Percentiles rank a stretch among this genome's conserved stretches.
Evolutionary conservation across 305 asterid genomes (phyloP).

Genomic region (Fraxinus nigra): DNA sequence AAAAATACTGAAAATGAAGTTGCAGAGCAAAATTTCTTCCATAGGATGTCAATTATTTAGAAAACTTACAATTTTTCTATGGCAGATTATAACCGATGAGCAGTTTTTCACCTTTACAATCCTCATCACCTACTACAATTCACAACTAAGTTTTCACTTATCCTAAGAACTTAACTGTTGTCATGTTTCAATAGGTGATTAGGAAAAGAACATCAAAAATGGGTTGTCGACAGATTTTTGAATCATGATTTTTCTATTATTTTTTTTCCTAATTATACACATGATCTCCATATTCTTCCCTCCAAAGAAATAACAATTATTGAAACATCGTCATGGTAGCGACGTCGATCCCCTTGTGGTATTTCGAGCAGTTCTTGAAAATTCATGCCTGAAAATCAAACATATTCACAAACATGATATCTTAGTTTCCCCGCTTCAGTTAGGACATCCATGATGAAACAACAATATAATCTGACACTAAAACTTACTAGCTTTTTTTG

Average conservation of each 20-base stretch:
- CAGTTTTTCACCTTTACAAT: constrained; percentile 48
- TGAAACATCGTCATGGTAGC: constrained; percentile 92
- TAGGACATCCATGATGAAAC: not conserved
- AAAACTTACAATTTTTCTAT: constrained; percentile 33
- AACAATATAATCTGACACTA: constrained; percentile 8
- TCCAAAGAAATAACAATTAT: constrained; percentile 90
- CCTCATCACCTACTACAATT: constrained; percentile 31
- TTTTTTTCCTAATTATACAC: constrained; percentile 50
- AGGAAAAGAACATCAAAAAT: constrained; percentile 44
- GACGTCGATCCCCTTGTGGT: constrained; percentile 93
- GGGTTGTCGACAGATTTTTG: constrained; percentile 25
- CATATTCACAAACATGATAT: not conserved
- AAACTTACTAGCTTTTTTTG: constrained; percentile 76
- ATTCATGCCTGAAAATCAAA: constrained; percentile 65
- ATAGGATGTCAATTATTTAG: constrained; percentile 43
- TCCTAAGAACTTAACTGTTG: constrained; percentile 27
- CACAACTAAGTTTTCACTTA: constrained; percentile 32
- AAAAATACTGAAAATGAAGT: not conserved
- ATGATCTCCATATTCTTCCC: constrained; percentile 94
- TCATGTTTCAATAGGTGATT: constrained; percentile 28
- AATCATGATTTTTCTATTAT: constrained; percentile 17
- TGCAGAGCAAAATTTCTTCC: constrained; percentile 15
- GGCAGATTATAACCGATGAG: not conserved
- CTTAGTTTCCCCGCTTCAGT: constrained; percentile 5
- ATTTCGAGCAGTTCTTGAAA: constrained; percentile 86